phyloP scores from a whole-genome alignment of 495 filamentous ascomycete genomes.

The Penicillium riverlandense region DNA sequence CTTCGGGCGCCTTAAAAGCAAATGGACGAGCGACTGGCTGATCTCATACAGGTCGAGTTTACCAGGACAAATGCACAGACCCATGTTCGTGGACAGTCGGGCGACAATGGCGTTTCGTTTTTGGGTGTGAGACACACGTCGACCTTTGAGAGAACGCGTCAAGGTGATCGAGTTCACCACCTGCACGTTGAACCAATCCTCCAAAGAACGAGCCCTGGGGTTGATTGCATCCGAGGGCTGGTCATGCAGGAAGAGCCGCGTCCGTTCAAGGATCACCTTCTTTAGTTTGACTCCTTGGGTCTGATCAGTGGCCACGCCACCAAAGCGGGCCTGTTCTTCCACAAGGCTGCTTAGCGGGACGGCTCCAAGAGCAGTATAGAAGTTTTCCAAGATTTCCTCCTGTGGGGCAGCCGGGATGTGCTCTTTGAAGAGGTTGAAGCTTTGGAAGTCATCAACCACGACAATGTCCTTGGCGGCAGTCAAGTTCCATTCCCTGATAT shows the following conservation, averaged over 20 bases:
- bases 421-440: slow-evolving; percentile 75
- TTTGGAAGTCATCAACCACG: slow-evolving; percentile 79
- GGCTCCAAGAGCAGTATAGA: slow-evolving; percentile 58
- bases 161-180: slow-evolving; percentile 68
- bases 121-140: slow-evolving; percentile 57
- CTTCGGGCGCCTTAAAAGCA: slow-evolving; percentile 75
- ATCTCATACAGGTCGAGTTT: slow-evolving; percentile 81
- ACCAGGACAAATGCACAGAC: slow-evolving; percentile 52
- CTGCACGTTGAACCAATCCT: slow-evolving; percentile 74
- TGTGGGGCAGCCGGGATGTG: slow-evolving; percentile 76
- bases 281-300: slow-evolving; percentile 50
- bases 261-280: slow-evolving; percentile 76
- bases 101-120: slow-evolving; percentile 62
- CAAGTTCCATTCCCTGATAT: slow-evolving; percentile 71
- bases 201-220: slow-evolving; percentile 82
- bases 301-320: slow-evolving; percentile 46
- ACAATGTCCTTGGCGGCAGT: slow-evolving; percentile 62
- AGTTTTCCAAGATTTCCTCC: slow-evolving; percentile 76
- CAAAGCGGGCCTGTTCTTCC: slow-evolving; percentile 42
- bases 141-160: slow-evolving; percentile 62
- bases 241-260: slow-evolving; percentile 80
- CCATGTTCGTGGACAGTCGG: slow-evolving; percentile 34
- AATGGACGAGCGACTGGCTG: slow-evolving; percentile 68
- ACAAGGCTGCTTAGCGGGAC: slow-evolving; percentile 35
- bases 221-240: slow-evolving; percentile 59